Conservation (phyloP, 805 yeast species). For the Diddensiella santjacobensis region DNA sequence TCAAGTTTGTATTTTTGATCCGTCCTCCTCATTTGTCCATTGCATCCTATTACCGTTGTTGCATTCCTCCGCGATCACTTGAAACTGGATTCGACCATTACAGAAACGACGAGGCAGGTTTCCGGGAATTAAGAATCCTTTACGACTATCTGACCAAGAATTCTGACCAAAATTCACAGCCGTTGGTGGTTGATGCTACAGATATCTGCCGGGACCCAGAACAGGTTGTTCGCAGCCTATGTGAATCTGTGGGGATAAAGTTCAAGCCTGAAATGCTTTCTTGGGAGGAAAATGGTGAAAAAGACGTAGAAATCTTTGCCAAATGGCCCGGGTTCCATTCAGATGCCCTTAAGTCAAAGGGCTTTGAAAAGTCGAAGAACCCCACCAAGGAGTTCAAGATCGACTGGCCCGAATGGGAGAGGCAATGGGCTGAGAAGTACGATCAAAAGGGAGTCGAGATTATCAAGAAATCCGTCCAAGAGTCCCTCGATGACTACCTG, state of each 20-base stretch:
- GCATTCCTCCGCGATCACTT: conserved; percentile 25
- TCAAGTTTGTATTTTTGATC: conserved; percentile 23
- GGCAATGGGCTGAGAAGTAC: conserved; percentile 20
- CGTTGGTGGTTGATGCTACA: conserved; percentile 23
- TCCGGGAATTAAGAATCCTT: conserved; percentile 22
- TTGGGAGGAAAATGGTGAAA: conserved; percentile 22
- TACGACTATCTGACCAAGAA: conserved; percentile 20
- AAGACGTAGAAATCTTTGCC: conserved; percentile 20
- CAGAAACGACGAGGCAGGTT: conserved; percentile 24
- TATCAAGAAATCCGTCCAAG: conserved; percentile 21
- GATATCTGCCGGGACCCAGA: conserved; percentile 23
- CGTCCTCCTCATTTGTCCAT: conserved; percentile 27
- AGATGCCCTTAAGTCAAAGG: conserved; percentile 22
- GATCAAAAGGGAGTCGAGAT: conserved; percentile 15
- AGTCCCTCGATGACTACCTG: conserved; percentile 24
- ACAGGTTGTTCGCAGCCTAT: conserved; percentile 19
- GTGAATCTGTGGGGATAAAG: conserved; percentile 18
- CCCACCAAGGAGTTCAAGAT: conserved; percentile 13
- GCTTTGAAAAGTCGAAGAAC: conserved; percentile 15
- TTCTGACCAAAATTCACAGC: conserved; percentile 4
- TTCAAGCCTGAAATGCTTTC: conserved; percentile 23
- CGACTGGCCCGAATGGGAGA: conserved; percentile 24
- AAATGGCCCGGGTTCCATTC: conserved; percentile 30
- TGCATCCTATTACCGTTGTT: conserved; percentile 26
- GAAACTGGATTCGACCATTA: conserved; percentile 26